Percentiles rank a stretch among this genome's conserved stretches.
These are phyloP conservation scores for Marasmius fiardii DNA, from an alignment of 1,284 basidiomycete species.

Conservation along the genomic window DNA sequence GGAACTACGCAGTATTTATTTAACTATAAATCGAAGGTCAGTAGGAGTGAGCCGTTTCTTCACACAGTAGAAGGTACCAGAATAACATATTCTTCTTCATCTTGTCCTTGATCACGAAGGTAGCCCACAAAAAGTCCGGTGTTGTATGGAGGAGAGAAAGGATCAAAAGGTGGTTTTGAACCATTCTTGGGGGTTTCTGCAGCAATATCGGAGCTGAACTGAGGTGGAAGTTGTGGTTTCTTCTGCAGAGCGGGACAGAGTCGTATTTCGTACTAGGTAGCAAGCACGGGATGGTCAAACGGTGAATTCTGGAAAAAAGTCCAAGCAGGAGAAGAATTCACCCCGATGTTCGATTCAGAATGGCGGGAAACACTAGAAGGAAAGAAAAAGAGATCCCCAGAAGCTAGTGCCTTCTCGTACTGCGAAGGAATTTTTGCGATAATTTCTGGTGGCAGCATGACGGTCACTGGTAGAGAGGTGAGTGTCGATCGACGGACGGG, in stretches of 20 bases:
- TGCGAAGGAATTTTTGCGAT: constrained; percentile 53
- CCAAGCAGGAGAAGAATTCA: constrained; percentile 27
- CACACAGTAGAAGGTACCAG: constrained; percentile 50
- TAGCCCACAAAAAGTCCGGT: constrained; percentile 72
- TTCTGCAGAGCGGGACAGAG: constrained; percentile 79
- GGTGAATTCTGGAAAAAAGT: not conserved
- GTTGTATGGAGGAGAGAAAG: constrained; percentile 80
- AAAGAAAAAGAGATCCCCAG: constrained; percentile 76
- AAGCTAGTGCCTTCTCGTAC: constrained; percentile 60
- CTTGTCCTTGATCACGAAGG: constrained; percentile 45
- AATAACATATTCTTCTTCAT: constrained; percentile 64
- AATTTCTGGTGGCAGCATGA: constrained; percentile 47
- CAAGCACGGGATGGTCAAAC: not conserved
- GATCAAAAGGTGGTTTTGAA: constrained; percentile 49
- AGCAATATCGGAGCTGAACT: constrained; percentile 35
- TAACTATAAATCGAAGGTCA: constrained; percentile 42
- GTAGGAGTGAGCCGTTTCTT: not conserved
- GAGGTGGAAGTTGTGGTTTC: constrained; percentile 56
- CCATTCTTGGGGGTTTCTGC: constrained; percentile 25
- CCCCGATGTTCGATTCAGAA: constrained; percentile 60
- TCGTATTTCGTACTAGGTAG: constrained; percentile 71
- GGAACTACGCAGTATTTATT: constrained; percentile 86
- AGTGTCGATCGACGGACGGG: not conserved
- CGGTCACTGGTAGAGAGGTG: not conserved
- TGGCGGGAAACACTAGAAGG: constrained; percentile 64